A percentile compares a stretch with the other conserved stretches of the same genome.
Evolutionary conservation across 2,329 filamentous ascomycete species (phyloP).

Genomic region (Penicillium sp.): DNA sequence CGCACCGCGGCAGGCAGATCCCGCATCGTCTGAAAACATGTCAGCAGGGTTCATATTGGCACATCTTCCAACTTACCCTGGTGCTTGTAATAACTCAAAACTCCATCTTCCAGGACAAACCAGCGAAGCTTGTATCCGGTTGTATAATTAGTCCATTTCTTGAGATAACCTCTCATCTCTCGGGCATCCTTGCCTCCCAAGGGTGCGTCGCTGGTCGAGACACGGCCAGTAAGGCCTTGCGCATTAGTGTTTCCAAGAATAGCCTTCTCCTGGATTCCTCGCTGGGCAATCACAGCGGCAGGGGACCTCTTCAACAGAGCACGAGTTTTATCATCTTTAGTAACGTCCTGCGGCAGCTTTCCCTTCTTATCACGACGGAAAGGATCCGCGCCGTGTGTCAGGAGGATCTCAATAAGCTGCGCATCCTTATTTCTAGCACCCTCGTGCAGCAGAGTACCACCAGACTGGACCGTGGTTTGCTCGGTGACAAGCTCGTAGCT

Average conservation of each 20-base stretch:
- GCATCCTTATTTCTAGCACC: slow-evolving; percentile 85
- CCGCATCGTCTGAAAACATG: slow-evolving; percentile 70
- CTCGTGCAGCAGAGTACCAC: slow-evolving; percentile 92
- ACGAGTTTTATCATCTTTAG: slow-evolving; percentile 86
- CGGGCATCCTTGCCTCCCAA: slow-evolving; percentile 80
- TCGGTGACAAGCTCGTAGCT: slow-evolving; percentile 86
- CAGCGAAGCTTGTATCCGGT: slow-evolving; percentile 94
- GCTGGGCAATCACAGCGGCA: slow-evolving; percentile 88
- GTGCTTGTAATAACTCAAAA: slow-evolving; percentile 98
- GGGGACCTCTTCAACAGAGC: slow-evolving; percentile 92
- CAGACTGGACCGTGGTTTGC: slow-evolving; percentile 71
- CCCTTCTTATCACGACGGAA: slow-evolving; percentile 94
- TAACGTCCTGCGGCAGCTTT: slow-evolving; percentile 93
- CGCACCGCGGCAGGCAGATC: slow-evolving; percentile 91
- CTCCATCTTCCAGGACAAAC: slow-evolving; percentile 97
- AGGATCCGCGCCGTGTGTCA: slow-evolving; percentile 93
- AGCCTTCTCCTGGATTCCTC: slow-evolving; percentile 95
- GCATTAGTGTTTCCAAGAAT: slow-evolving; percentile 75
- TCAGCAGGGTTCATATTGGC: slow-evolving; percentile 1
- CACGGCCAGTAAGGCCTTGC: slow-evolving; percentile 56
- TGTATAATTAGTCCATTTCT: slow-evolving; percentile 99
- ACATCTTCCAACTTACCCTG: slow-evolving; percentile 57
- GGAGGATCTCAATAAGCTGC: slow-evolving; percentile 82
- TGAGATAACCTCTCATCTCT: slow-evolving; percentile 98
- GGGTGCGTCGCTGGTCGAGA: slow-evolving; percentile 50